Conservation (phyloP, 805 yeast species). For the Zygosaccharomyces siamensis region DNA sequence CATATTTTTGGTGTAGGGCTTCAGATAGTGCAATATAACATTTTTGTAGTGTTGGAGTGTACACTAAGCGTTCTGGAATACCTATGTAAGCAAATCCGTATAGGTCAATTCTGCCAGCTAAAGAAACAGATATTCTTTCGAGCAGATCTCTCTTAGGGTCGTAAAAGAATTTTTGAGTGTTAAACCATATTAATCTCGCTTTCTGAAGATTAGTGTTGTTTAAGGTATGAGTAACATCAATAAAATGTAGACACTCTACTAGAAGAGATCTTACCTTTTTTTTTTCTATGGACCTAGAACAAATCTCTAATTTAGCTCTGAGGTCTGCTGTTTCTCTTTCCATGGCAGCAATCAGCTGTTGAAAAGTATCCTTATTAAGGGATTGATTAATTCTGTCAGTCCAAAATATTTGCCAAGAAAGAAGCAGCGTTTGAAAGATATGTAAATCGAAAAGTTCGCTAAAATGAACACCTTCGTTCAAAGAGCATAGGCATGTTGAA, state of each 20-base stretch:
- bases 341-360: not conserved
- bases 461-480: conserved; percentile 20
- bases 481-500: conserved; percentile 29
- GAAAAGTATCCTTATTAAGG: conserved; percentile 9
- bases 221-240: conserved; percentile 36
- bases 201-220: conserved; percentile 9
- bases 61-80: conserved; percentile 62
- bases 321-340: conserved; percentile 2
- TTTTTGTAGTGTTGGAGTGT: conserved; percentile 64
- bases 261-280: conserved; percentile 55
- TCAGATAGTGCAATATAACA: conserved; percentile 67
- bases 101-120: conserved; percentile 44
- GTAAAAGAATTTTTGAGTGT: conserved; percentile 48
- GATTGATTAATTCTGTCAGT: conserved; percentile 41
- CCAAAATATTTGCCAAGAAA: conserved; percentile 57
- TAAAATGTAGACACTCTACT: conserved; percentile 61
- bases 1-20: conserved; percentile 66
- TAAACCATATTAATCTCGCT: conserved; percentile 43
- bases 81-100: conserved; percentile 88
- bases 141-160: conserved; percentile 26
- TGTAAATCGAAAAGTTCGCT: conserved; percentile 29
- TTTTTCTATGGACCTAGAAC: conserved; percentile 21
- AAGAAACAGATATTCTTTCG: conserved; percentile 43
- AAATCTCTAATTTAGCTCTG: not conserved
- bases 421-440: conserved; percentile 54